A percentile compares a stretch with the other conserved stretches of the same genome.
Evolutionary conservation across 2,329 filamentous ascomycete genomes (phyloP).

Genomic region (Aspergillus sp.): DNA sequence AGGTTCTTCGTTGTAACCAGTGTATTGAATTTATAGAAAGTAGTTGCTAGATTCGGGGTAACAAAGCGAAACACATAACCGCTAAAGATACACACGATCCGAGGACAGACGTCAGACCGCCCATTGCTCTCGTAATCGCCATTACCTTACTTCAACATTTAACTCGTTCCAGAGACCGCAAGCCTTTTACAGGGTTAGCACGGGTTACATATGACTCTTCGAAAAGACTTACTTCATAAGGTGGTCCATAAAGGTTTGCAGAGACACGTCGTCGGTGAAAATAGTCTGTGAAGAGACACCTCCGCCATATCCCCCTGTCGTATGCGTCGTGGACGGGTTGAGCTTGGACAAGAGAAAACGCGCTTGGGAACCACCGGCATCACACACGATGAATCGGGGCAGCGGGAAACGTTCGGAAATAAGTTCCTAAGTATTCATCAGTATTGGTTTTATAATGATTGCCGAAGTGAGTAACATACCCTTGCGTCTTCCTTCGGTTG

Average conservation of each 20-base stretch:
- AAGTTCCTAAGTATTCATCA: slow-evolving; percentile 69
- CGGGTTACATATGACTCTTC: background rate
- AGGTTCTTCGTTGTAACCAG: slow-evolving; percentile 19
- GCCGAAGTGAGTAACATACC: slow-evolving; percentile 52
- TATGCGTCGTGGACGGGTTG: slow-evolving; percentile 96
- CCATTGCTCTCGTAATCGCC: slow-evolving; percentile 34
- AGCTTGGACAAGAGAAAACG: slow-evolving; percentile 96
- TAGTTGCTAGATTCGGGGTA: slow-evolving; percentile 30
- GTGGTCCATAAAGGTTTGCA: slow-evolving; percentile 99
- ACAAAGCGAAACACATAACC: slow-evolving; percentile 32
- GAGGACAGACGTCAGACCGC: slow-evolving; percentile 29
- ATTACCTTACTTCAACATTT: slow-evolving; percentile 32
- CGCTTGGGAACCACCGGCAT: slow-evolving; percentile 96
- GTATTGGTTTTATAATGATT: slow-evolving; percentile 7
- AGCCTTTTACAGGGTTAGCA: slow-evolving; percentile 41
- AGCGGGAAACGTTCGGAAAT: slow-evolving; percentile 98
- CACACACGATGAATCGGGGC: slow-evolving; percentile 96
- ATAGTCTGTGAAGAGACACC: slow-evolving; percentile 93
- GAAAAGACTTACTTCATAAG: slow-evolving; percentile 82
- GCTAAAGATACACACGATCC: slow-evolving; percentile 45
- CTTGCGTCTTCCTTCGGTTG: slow-evolving; percentile 95
- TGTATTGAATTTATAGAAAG: slow-evolving; percentile 28
- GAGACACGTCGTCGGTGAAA: slow-evolving; percentile 95
- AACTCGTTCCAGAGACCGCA: slow-evolving; percentile 53
- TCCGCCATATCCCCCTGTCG: slow-evolving; percentile 86